Base-by-base conservation (phyloP, 352 stramenopile genomes). In the Phytophthora cryptogea region DNA sequence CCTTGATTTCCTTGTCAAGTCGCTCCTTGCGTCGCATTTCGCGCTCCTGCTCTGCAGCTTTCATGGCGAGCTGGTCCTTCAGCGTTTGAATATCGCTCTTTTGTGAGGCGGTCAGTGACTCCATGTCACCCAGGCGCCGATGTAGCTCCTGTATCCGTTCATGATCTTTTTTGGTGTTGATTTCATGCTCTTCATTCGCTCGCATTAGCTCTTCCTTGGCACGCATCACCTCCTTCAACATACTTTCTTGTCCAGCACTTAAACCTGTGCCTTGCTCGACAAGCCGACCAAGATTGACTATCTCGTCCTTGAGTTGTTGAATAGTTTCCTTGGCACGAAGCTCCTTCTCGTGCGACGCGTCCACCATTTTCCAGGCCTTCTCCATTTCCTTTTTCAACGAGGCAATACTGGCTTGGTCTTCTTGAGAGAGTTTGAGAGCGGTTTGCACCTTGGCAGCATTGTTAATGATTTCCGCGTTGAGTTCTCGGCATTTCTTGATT, bases 351-450 rank as follows among this genome's bases (percentile, higher is more conserved):
- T 98, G 94, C 0, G 93, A 96, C n/a, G 90, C 84, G 61, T 99
- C 92, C 60, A 98, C 72, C 89, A 97, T 96, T 68, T 97, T 93
- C 86, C 85, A 96, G n/a, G 90, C 84, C 64, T 95, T 97, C 50
- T 98, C 93, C 71, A 99, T 97, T 76, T 99, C 94, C 55, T 98
- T 98, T 67, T 97, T 96, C 42, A 98, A 80, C 46, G 83, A 91
- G 23, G 78, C 74, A 65, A 98, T 98, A 53, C 90, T 97, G 32
- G 81, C 84, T 47, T 98, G 86, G 63, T 98, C 90, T 68, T 98
- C 92, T 75, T 98, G 90, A 40, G 90, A 92, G 41, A 98, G 79
- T 69, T 98, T 97, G 30, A 98, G 76, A 16, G 95, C 95, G 17
- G 89, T 97, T 65, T 98, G 90, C 40, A 98, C 92, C 61, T 98